phyloP scores from a whole-genome alignment of 176 grass and related monocot genomes.

The Puya raimondii region DNA sequence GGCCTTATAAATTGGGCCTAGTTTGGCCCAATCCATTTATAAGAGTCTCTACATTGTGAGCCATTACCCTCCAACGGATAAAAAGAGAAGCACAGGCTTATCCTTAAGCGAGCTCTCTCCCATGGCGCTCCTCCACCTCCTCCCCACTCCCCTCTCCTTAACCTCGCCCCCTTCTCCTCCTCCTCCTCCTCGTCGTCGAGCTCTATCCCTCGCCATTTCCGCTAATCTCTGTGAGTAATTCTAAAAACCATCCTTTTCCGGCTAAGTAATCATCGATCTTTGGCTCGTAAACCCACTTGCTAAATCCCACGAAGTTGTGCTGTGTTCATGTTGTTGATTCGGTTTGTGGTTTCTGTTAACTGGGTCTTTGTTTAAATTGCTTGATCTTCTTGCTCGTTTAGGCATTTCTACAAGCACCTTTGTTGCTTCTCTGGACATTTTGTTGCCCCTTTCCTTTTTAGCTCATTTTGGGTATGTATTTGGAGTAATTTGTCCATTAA shows the following conservation, averaged over 20 bases:
- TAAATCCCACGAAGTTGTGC: constrained; percentile 1
- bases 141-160: constrained; percentile 52
- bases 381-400: neutral
- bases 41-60: too few species aligned
- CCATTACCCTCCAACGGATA: neutral
- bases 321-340: neutral
- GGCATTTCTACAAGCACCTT: constrained; percentile 36
- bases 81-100: neutral
- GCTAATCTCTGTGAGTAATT: constrained; percentile 11
- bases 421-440: neutral
- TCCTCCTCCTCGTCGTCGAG: constrained; percentile 4
- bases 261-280: neutral
- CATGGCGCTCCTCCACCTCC: constrained; percentile 49
- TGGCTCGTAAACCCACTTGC: neutral
- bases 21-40: neutral
- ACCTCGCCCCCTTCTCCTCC: constrained; percentile 15
- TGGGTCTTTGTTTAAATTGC: neutral
- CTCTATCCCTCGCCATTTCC: constrained; percentile 6
- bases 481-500: neutral
- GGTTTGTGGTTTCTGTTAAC: neutral
- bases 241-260: neutral
- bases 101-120: neutral
- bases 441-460: neutral
- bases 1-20: neutral
- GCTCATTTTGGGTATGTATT: neutral